These are phyloP conservation scores for Suillus cothurnatus DNA, from an alignment of 768 basidiomycete species.

Conservation along the genomic window DNA sequence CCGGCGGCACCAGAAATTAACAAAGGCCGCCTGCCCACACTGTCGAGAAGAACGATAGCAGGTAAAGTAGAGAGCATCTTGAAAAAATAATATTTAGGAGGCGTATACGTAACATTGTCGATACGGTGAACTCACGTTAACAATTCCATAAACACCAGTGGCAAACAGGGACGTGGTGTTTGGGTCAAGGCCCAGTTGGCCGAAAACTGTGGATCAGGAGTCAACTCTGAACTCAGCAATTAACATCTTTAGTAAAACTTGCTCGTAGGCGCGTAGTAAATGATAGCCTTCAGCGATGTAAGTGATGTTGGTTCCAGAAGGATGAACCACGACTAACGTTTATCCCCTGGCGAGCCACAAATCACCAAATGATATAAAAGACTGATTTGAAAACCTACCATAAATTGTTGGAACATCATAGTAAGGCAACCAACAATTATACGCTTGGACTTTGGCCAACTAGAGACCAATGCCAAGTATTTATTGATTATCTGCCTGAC, in stretches of 20 bases:
- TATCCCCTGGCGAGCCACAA: conserved; percentile 21
- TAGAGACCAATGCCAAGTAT: conserved; percentile 28
- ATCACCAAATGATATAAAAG: conserved; percentile 3
- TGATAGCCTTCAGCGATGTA: conserved; percentile 26
- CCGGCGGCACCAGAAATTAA: conserved; percentile 42
- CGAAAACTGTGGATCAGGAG: conserved; percentile 36
- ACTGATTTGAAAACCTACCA: conserved; percentile 21
- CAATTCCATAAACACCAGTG: conserved; percentile 45
- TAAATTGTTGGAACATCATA: conserved; percentile 38
- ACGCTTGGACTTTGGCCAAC: conserved; percentile 37
- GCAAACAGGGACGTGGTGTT: conserved; percentile 44
- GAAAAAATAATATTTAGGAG: background rate
- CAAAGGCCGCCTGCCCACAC: conserved; percentile 42
- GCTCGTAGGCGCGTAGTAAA: conserved; percentile 26
- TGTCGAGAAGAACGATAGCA: conserved; percentile 40
- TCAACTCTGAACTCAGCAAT: background rate
- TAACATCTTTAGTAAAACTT: background rate
- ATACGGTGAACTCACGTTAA: conserved; percentile 22
- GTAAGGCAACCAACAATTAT: conserved; percentile 33
- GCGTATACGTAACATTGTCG: background rate
- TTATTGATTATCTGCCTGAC: conserved; percentile 25
- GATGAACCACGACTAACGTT: conserved; percentile 25
- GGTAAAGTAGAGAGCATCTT: conserved; percentile 40
- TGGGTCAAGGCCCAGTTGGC: conserved; percentile 41
- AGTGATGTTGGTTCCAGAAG: background rate